These are phyloP conservation scores for Boletus sp. DNA, from an alignment of 768 basidiomycete species.

Conservation along the genomic window DNA sequence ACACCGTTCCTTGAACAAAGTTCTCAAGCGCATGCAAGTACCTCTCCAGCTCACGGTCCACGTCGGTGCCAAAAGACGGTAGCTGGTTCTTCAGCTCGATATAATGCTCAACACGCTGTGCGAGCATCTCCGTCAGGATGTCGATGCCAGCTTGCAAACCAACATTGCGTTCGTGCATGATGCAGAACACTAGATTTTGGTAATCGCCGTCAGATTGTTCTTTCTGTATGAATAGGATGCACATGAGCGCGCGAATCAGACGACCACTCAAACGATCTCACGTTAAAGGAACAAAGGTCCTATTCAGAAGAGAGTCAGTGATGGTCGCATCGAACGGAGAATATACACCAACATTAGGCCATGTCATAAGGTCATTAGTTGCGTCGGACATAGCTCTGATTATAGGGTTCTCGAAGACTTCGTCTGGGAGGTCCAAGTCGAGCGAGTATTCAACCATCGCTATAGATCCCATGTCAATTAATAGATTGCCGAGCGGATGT, in stretches of 20 bases:
- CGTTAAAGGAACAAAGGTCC: slow-evolving; percentile 31
- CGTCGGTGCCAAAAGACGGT: slow-evolving; percentile 36
- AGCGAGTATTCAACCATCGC: slow-evolving; percentile 39
- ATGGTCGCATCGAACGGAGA: neutral
- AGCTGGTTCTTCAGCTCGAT: slow-evolving; percentile 30
- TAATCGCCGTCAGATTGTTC: slow-evolving; percentile 41
- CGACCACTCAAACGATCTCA: slow-evolving; percentile 15
- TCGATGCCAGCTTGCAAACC: slow-evolving; percentile 37
- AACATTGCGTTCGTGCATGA: slow-evolving; percentile 35
- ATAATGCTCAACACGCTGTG: slow-evolving; percentile 35
- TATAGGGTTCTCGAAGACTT: slow-evolving; percentile 35
- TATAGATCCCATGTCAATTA: slow-evolving; percentile 12
- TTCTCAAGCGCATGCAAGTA: slow-evolving; percentile 37
- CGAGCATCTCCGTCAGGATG: slow-evolving; percentile 37
- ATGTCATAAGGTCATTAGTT: slow-evolving; percentile 41
- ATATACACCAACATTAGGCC: slow-evolving; percentile 36
- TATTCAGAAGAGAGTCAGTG: slow-evolving; percentile 18
- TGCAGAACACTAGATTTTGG: slow-evolving; percentile 40
- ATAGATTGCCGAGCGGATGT: neutral
- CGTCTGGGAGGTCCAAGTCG: slow-evolving; percentile 37
- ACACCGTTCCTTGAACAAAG: slow-evolving; percentile 38
- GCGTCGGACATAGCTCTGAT: slow-evolving; percentile 39
- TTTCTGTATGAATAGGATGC: slow-evolving; percentile 26
- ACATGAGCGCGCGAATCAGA: slow-evolving; percentile 11
- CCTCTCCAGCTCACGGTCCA: slow-evolving; percentile 33